Conservation (phyloP, 768 basidiomycete species). For the Austroboletus eburneus region DNA sequence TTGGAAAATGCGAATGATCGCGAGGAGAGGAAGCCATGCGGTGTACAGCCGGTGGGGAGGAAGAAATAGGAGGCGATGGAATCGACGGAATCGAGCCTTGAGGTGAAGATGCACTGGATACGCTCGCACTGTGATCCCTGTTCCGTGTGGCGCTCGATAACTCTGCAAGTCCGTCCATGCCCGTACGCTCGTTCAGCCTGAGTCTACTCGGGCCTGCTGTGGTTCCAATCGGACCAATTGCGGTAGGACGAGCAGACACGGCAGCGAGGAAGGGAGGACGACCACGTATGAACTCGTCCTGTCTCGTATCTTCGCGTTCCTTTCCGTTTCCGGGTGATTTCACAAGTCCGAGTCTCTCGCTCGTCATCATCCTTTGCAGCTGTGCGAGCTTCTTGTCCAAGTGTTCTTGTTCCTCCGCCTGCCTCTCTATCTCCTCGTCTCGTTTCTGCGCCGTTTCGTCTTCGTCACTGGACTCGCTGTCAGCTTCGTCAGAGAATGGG, state of each 20-base stretch:
- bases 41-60: conserved; percentile 34
- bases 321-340: conserved; percentile 38
- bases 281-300: conserved; percentile 39
- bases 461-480: conserved; percentile 57
- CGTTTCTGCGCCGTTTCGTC: conserved; percentile 48
- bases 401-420: conserved; percentile 62
- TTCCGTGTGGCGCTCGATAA: conserved; percentile 33
- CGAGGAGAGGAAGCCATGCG: conserved; percentile 21
- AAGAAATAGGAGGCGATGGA: conserved; percentile 62
- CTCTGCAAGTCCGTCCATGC: conserved; percentile 36
- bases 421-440: conserved; percentile 68
- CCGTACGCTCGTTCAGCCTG: conserved; percentile 13
- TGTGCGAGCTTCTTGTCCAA: conserved; percentile 65
- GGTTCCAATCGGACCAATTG: not conserved
- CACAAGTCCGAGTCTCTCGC: conserved; percentile 69
- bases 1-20: conserved; percentile 1
- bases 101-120: conserved; percentile 70
- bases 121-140: conserved; percentile 61
- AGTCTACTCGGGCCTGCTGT: conserved; percentile 31
- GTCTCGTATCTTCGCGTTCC: conserved; percentile 15
- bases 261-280: conserved; percentile 29
- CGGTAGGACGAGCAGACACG: not conserved
- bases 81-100: conserved; percentile 80
- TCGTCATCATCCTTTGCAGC: conserved; percentile 69
- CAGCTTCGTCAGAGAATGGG: conserved; percentile 49